Conservation (phyloP, 1,284 basidiomycete genomes). For the Inonotus hispidus region DNA sequence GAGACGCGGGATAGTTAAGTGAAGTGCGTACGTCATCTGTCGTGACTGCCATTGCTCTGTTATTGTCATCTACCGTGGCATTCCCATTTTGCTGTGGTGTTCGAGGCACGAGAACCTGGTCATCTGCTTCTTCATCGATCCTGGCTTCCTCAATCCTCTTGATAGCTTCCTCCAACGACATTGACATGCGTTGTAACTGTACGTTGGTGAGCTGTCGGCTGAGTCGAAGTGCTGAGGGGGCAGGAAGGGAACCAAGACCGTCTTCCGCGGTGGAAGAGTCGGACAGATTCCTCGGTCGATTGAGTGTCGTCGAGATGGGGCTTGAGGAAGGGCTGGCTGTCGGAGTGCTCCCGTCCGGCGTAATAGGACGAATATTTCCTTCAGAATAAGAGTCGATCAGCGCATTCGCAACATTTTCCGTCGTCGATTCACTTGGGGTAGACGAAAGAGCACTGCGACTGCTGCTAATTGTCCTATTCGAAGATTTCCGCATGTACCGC, state of each 20-base stretch:
- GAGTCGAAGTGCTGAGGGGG: constrained; percentile 34
- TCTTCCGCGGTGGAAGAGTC: constrained; percentile 24
- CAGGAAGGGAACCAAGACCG: constrained; percentile 16
- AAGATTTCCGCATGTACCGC: constrained; percentile 51
- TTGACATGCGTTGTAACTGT: constrained; percentile 56
- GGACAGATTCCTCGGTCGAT: constrained; percentile 36
- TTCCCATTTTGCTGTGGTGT: constrained; percentile 9
- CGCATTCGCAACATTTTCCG: constrained; percentile 37
- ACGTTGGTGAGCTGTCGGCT: constrained; percentile 47
- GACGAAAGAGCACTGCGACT: constrained; percentile 44
- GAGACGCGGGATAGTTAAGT: background rate
- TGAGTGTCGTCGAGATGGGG: constrained; percentile 35
- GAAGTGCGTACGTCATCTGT: constrained; percentile 16
- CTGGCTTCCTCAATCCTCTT: constrained; percentile 59
- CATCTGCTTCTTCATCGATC: constrained; percentile 53
- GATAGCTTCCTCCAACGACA: constrained; percentile 68
- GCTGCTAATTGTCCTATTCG: constrained; percentile 40
- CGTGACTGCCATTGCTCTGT: constrained; percentile 10
- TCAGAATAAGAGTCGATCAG: constrained; percentile 41
- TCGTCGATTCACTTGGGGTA: constrained; percentile 43
- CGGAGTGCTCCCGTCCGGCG: constrained; percentile 42
- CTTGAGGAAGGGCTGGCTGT: constrained; percentile 43
- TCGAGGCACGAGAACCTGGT: constrained; percentile 68
- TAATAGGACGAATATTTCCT: constrained; percentile 39
- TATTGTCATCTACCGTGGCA: background rate